Evolutionary conservation across 116 monocot species (phyloP).

Genomic region (Trichopus zeylanicus): DNA sequence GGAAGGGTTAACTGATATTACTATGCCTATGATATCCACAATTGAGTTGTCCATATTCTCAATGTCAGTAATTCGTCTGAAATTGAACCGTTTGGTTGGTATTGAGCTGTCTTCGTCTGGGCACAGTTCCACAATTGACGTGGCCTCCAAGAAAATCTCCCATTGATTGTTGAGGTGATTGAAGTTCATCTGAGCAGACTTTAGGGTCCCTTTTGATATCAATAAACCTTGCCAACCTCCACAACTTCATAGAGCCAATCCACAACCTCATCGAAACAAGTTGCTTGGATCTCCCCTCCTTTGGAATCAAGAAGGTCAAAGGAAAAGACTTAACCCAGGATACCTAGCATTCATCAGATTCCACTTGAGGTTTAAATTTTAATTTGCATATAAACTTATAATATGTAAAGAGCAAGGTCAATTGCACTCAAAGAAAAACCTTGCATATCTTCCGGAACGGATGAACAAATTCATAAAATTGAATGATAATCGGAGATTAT

Average conservation of each 20-base stretch:
- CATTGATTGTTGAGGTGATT: slow-evolving; percentile 85
- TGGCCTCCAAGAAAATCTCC: slow-evolving; percentile 72
- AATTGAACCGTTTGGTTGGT: slow-evolving; percentile 68
- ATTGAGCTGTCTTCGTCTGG: slow-evolving; percentile 63
- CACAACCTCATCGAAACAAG: slow-evolving; percentile 70
- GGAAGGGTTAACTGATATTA: slow-evolving; percentile 41
- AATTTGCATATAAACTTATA: no score
- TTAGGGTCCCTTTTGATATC: slow-evolving; percentile 71
- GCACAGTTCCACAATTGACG: slow-evolving; percentile 55
- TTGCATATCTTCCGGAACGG: no score
- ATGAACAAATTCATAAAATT: no score
- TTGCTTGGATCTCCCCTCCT: slow-evolving; percentile 79
- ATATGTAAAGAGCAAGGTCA: no score
- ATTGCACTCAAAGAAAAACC: no score
- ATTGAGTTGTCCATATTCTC: slow-evolving; percentile 58
- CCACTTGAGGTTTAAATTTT: no score
- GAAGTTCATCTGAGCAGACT: slow-evolving; percentile 73
- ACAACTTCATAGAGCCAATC: slow-evolving; percentile 64
- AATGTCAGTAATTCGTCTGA: slow-evolving; percentile 41
- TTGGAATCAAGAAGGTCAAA: slow-evolving; percentile 90
- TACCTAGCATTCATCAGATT: no score
- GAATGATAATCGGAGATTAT: no score
- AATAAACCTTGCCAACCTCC: slow-evolving; percentile 70
- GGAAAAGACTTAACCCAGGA: slow-evolving; percentile 96
- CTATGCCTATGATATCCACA: slow-evolving; percentile 59